A percentile compares a stretch with the other conserved stretches of the same genome.
phyloP scores from a whole-genome alignment of 768 basidiomycete species.

The Artomyces pyxidatus region DNA sequence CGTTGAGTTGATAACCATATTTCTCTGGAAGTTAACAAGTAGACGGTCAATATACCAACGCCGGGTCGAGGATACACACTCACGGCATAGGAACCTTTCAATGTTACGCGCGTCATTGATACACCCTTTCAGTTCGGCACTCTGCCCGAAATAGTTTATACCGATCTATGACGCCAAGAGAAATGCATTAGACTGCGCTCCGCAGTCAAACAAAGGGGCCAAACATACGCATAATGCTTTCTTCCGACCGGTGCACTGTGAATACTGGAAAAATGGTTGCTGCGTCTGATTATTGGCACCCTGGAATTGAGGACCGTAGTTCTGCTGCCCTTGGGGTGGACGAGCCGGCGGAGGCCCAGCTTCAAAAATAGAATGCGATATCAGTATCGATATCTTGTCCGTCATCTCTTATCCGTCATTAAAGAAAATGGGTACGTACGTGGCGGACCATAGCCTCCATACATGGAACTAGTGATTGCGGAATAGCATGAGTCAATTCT shows the following conservation, averaged over 20 bases:
- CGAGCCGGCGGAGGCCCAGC: conserved; percentile 22
- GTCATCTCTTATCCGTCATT: not conserved
- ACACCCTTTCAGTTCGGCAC: conserved; percentile 40
- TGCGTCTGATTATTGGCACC: conserved; percentile 22
- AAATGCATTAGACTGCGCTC: no score
- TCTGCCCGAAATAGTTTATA: conserved; percentile 42
- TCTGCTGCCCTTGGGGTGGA: conserved; percentile 31
- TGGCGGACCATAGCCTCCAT: conserved; percentile 18
- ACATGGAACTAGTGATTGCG: not conserved
- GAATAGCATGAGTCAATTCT: no score
- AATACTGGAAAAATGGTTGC: conserved; percentile 46
- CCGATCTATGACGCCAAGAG: conserved; percentile 34
- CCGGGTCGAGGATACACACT: conserved; percentile 6
- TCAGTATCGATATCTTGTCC: not conserved
- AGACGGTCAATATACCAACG: not conserved
- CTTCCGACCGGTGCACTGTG: conserved; percentile 44
- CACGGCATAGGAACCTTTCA: conserved; percentile 36
- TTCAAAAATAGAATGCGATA: conserved; percentile 2
- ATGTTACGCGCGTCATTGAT: conserved; percentile 55
- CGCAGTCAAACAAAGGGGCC: not conserved
- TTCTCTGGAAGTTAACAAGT: conserved; percentile 20
- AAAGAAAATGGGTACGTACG: conserved; percentile 14
- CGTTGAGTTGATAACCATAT: conserved; percentile 41
- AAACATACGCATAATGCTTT: conserved; percentile 45
- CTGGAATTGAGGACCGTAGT: conserved; percentile 37